A percentile compares a stretch with the other conserved stretches of the same genome.
phyloP scores from a whole-genome alignment of 805 yeast species.

The Lipomyces chichibuensis region DNA sequence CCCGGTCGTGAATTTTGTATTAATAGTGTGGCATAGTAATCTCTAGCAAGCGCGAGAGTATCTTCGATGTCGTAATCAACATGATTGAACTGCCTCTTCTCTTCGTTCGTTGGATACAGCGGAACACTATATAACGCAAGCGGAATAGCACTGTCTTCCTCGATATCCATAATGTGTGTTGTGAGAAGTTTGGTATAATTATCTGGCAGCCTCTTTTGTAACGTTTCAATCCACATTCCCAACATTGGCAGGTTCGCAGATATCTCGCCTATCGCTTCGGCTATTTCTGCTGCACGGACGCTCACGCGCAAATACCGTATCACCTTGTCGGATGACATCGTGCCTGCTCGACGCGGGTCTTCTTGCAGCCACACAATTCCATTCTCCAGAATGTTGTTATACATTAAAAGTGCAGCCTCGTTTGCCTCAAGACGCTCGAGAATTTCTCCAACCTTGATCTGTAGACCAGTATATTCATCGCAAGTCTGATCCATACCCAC shows the following conservation, averaged over 20 bases:
- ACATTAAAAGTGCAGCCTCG: slow-evolving; percentile 67
- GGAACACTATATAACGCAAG: slow-evolving; percentile 14
- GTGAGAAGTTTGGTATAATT: slow-evolving; percentile 12
- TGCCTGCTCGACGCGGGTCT: slow-evolving; percentile 49
- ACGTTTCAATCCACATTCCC: slow-evolving; percentile 34
- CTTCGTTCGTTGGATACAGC: slow-evolving; percentile 15
- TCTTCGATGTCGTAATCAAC: slow-evolving; percentile 21
- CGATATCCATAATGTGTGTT: slow-evolving; percentile 7
- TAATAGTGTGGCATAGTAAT: slow-evolving; percentile 25
- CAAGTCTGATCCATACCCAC: slow-evolving; percentile 59
- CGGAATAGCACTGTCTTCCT: slow-evolving; percentile 10
- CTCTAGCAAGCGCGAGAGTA: slow-evolving; percentile 23
- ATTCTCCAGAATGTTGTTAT: slow-evolving; percentile 63
- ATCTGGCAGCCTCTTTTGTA: slow-evolving; percentile 36
- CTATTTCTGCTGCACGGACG: slow-evolving; percentile 63
- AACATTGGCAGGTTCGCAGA: slow-evolving; percentile 60
- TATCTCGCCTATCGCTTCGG: slow-evolving; percentile 51
- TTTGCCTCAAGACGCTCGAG: slow-evolving; percentile 66
- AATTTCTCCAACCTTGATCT: slow-evolving; percentile 84
- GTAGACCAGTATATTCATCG: slow-evolving; percentile 89
- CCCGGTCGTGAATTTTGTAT: slow-evolving; percentile 14
- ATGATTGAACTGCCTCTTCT: slow-evolving; percentile 12
- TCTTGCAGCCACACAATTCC: slow-evolving; percentile 52
- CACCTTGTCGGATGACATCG: slow-evolving; percentile 47
- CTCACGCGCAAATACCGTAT: slow-evolving; percentile 73